Evolutionary conservation across 768 basidiomycete species (phyloP), one percentile per base, ranked within the genome.

Genomic region (Lactarius hatsudake): DNA sequence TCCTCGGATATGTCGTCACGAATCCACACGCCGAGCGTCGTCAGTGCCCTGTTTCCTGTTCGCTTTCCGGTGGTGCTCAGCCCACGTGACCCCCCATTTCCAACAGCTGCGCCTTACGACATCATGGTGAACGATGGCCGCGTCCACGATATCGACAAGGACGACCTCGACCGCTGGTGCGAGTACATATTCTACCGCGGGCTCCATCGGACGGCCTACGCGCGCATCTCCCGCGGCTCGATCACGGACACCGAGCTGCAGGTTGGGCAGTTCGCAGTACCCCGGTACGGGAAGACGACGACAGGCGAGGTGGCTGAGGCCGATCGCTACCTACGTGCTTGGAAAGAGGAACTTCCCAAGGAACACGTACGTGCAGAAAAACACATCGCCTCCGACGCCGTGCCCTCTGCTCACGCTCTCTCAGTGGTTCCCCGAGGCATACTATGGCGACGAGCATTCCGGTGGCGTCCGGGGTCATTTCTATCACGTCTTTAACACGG

Each of bases 201-300:
- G 2, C 72, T 93, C 30, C 88, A 91, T 73, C 82, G 90, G 20
- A 91, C 90, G 3, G 79, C 87, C n/a, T 96, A 93, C 74, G 93
- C 89, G 0, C 84, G 94, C 20, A 76, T 96, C 20, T 91, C 93
- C 13, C 84, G 92, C 23, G 87, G 91, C 28, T 87, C 86, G 40
- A 89, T 96, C 69, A 94, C 92, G 30, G 94, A 96, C 73, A 96
- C 94, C 1, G 93, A 96, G 73, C 81, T 94, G 61, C 94, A 94
- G 76, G 86, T 96, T 43, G 93, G 87, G 13, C 92, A 91, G 75
- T 96, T 94, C 73, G 82, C 90, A 59, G 74, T 95, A 4, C 92
- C 93, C 0, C 81, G 78, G 56, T 81, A 86, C 63, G 87, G 85
- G 0, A 72, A 75, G 66, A 74, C 74, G 20, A 82, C 87, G 20